Conservation (phyloP, 441 rosid species). For the Populus hybrid region DNA sequence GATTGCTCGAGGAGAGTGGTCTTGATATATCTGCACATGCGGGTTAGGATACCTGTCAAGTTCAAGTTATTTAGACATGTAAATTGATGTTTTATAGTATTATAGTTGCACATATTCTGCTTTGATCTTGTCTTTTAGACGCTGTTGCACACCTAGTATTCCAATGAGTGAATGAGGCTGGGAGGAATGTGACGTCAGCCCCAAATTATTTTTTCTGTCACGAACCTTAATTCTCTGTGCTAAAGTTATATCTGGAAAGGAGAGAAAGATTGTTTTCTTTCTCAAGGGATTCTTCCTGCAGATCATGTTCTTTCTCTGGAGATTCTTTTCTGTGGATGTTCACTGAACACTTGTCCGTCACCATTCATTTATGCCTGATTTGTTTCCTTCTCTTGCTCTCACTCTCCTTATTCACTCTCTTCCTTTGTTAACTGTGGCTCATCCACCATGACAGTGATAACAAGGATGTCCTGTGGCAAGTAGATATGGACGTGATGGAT, state of each 20-base stretch:
- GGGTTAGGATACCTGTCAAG: not conserved
- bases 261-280: not conserved
- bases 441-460: slow-evolving; percentile 52
- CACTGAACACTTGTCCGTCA: not conserved
- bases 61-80: not conserved
- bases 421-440: slow-evolving; percentile 12
- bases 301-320: not conserved
- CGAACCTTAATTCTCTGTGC: not conserved
- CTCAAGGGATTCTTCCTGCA: not conserved
- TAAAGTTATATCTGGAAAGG: not conserved
- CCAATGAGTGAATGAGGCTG: not conserved
- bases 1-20: not conserved
- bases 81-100: not conserved
- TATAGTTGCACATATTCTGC: not conserved
- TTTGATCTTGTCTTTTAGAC: not conserved
- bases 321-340: not conserved
- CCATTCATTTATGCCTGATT: not conserved
- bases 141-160: not conserved
- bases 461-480: slow-evolving; percentile 72
- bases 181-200: not conserved
- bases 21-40: not conserved
- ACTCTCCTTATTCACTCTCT: not conserved
- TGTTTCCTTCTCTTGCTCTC: slow-evolving; percentile 13
- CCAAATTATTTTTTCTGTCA: not conserved
- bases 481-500: slow-evolving; percentile 86